Conservation (phyloP, 2,329 filamentous ascomycete genomes). For the Fusarium siculi region DNA sequence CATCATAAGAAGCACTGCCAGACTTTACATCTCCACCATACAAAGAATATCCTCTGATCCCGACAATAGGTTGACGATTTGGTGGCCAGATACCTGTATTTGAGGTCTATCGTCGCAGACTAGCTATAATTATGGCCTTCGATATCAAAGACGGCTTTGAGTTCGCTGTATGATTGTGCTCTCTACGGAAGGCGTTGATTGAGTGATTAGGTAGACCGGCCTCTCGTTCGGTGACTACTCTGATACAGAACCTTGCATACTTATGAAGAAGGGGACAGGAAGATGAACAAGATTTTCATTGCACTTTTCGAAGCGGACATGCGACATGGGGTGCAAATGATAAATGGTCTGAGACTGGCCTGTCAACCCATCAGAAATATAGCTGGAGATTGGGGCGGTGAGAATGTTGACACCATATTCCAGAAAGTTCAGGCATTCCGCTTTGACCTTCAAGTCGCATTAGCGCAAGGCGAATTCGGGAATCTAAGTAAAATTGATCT, state of each 20-base stretch:
- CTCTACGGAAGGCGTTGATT: background rate
- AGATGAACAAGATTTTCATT: background rate
- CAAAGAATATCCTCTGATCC: accelerated
- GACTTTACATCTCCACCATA: accelerated
- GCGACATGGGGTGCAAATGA: background rate
- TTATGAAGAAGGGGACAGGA: background rate
- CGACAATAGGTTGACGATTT: background rate
- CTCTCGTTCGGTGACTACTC: background rate
- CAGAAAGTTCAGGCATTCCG: background rate
- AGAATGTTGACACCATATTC: background rate
- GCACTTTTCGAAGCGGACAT: background rate
- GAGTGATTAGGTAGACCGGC: background rate
- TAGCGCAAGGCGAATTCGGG: no score
- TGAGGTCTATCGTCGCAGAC: background rate
- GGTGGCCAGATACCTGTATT: background rate
- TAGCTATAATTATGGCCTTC: background rate
- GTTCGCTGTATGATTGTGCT: background rate
- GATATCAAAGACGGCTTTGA: accelerated
- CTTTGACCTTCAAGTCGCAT: background rate
- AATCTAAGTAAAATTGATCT: no score
- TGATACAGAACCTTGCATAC: background rate
- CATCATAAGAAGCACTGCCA: background rate
- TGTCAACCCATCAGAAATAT: background rate
- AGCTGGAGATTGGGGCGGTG: background rate
- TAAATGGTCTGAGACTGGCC: background rate